Percentiles rank a stretch among this genome's conserved stretches.
phyloP scores from a whole-genome alignment of 768 basidiomycete genomes.

The Xerocomus brunneocitrinus region DNA sequence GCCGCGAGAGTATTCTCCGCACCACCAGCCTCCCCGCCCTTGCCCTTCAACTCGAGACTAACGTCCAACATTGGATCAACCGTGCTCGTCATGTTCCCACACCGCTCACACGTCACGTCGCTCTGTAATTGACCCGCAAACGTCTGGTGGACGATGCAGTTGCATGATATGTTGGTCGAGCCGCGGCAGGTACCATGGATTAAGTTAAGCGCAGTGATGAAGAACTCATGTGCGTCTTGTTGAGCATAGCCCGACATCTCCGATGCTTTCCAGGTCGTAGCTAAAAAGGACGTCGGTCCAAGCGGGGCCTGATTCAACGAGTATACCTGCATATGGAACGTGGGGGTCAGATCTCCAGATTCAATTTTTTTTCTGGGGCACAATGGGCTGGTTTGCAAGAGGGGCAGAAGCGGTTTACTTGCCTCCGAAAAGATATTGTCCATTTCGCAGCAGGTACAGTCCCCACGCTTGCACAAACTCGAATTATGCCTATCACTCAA shows the following conservation, averaged over 20 bases:
- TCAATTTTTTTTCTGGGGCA: neutral
- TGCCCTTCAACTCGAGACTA: conserved; percentile 73
- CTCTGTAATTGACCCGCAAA: conserved; percentile 86
- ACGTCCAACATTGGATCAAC: conserved; percentile 89
- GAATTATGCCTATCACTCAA: conserved; percentile 86
- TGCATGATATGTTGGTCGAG: conserved; percentile 73
- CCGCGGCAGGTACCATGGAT: conserved; percentile 78
- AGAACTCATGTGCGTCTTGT: conserved; percentile 90
- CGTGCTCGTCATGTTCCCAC: conserved; percentile 72
- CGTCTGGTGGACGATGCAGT: conserved; percentile 87
- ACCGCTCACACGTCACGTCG: conserved; percentile 84
- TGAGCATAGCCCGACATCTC: conserved; percentile 91
- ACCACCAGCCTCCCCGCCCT: conserved; percentile 38
- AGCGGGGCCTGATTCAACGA: conserved; percentile 57
- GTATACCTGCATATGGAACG: conserved; percentile 40
- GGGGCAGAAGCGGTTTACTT: neutral
- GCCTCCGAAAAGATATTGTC: conserved; percentile 81
- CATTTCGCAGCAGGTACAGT: conserved; percentile 92
- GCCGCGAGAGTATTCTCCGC: conserved; percentile 68
- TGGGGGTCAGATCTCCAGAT: neutral
- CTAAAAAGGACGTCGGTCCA: conserved; percentile 79
- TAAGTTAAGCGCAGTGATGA: conserved; percentile 79
- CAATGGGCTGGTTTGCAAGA: neutral
- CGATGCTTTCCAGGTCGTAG: conserved; percentile 75
- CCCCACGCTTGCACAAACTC: conserved; percentile 58